Evolutionary conservation across 306 rosid species (phyloP), one percentile per base, ranked within the genome.

Genomic region (Canavalia gladiata): DNA sequence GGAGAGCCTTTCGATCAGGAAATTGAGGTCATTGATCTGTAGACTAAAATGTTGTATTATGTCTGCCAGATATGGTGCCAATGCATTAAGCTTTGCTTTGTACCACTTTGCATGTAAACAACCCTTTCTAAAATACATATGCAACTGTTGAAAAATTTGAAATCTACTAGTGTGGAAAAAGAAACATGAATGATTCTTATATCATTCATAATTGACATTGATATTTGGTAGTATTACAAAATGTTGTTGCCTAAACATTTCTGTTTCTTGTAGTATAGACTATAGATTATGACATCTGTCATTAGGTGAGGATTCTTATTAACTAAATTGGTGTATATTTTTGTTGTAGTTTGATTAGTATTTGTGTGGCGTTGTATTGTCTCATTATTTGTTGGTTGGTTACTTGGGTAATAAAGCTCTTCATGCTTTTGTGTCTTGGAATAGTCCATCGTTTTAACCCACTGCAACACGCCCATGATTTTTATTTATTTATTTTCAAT

Each of bases 101-200:
- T 49, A 54, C 81, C 25, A 18, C 25, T 18, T 18, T 18, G 25
- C 25, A 50, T 7, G 2, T 25, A 18, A 57, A 12, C 62, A 58
- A 3, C 25, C 28, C 75, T 47, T 51, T 57, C 34, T 8, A 30
- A 12, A 54, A 59, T 56, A 51, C 5, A 31, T 10, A 31, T 64
- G 50, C 8, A 57, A 51, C 76, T 31, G 28, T 74, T 37, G 80
- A 76, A 81, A 49, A 68, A 76, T 76, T 33, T 65, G 49, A 47
- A 71, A 66, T 65, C 6, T 49, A 37, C 60, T 43, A 28, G 31
- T 25, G 18, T 7, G 18, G 51, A 67, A 72, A 50, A 74, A 58
- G 59, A 78, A 69, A 69, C 75, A 34, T 51, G 51, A 68, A 43
- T 84, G 84, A 12, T 59, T 75, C 57, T 80, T 25, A 12, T 59